Conservation (phyloP, 805 yeast species). For the Torulaspora microellipsoides region DNA sequence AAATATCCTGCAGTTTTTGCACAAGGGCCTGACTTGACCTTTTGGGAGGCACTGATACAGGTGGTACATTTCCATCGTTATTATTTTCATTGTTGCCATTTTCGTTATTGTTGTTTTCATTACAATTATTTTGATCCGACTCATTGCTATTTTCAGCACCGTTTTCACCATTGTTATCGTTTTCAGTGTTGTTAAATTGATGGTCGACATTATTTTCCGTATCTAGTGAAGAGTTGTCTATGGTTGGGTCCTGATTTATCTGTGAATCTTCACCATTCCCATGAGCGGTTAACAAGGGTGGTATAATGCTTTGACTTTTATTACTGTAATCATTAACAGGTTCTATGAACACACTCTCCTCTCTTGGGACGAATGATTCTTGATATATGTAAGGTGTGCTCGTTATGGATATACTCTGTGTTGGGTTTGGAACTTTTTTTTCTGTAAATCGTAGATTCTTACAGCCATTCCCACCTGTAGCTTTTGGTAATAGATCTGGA, state of each 20-base stretch:
- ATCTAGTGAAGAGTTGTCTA: neutral
- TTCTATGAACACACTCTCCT: neutral
- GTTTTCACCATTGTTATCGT: slow-evolving; percentile 4
- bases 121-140: slow-evolving; percentile 9
- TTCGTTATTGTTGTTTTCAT: slow-evolving; percentile 16
- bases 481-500: neutral
- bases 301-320: no score
- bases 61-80: slow-evolving; percentile 22
- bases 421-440: neutral
- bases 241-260: neutral
- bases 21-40: slow-evolving; percentile 49
- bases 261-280: neutral
- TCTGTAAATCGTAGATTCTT: neutral
- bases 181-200: slow-evolving; percentile 1
- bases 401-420: no score
- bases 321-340: neutral
- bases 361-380: neutral
- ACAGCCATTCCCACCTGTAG: slow-evolving; percentile 2
- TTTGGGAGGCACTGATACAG: slow-evolving; percentile 19
- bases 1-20: slow-evolving; percentile 67
- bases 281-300: neutral
- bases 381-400: slow-evolving; percentile 5
- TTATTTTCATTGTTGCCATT: slow-evolving; percentile 20
- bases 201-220: slow-evolving; percentile 1
- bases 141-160: slow-evolving; percentile 7